Conservation (phyloP, 805 yeast genomes). For the Candida montana region DNA sequence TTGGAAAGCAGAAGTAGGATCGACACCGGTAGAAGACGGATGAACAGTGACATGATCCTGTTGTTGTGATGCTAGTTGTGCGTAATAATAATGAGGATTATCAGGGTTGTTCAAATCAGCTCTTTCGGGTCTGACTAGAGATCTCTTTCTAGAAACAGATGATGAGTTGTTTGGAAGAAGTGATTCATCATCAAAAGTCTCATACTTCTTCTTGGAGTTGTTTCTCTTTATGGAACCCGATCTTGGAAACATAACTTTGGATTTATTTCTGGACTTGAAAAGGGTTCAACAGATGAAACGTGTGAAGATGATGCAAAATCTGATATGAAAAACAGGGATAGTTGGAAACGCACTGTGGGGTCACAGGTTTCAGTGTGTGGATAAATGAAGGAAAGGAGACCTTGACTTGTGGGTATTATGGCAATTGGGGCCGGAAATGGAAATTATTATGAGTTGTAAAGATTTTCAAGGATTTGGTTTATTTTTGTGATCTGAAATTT, state of each 20-base stretch:
- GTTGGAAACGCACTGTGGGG: too few relatives aligned
- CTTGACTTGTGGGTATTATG: too few relatives aligned
- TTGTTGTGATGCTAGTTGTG: conserved; percentile 66
- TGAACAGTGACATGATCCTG: conserved; percentile 55
- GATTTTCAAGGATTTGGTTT: too few relatives aligned
- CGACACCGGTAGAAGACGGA: conserved; percentile 70
- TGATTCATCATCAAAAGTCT: conserved; percentile 30
- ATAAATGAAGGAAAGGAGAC: too few relatives aligned
- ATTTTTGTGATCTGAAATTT: too few relatives aligned
- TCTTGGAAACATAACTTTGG: conserved; percentile 19
- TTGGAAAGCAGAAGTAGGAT: conserved; percentile 36
- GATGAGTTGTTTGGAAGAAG: conserved; percentile 20
- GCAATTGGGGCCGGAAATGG: too few relatives aligned
- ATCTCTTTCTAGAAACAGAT: conserved; percentile 42
- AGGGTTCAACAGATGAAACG: neutral
- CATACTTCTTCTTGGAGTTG: conserved; percentile 18
- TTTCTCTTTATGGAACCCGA: conserved; percentile 20
- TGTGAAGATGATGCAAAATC: too few relatives aligned
- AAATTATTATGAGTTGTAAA: too few relatives aligned
- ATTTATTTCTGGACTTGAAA: too few relatives aligned
- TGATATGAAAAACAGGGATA: too few relatives aligned
- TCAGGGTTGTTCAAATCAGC: conserved; percentile 54
- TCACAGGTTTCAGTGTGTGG: too few relatives aligned
- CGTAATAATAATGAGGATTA: conserved; percentile 74
- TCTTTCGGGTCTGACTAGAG: conserved; percentile 84